Evolutionary conservation across 352 stramenopile genomes (phyloP), one percentile per base, ranked within the genome.

Genomic region (Globisporangium spinosum): DNA sequence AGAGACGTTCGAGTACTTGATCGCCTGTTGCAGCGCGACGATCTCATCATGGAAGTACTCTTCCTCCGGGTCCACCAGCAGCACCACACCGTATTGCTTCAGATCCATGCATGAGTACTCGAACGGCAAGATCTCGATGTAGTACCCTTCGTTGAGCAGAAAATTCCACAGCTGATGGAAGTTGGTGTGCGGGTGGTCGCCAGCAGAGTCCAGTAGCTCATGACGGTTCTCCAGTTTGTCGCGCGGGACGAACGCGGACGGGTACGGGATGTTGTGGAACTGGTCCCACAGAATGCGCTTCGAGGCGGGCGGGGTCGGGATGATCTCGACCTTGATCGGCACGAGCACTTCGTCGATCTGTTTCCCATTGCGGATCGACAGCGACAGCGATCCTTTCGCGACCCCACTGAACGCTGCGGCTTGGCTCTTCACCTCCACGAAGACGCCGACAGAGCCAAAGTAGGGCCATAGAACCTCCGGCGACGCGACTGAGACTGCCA

Each of bases 211-310:
- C 34, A 96, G 79, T 29, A 87, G 70, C 59, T 93, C 78, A 54
- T 84, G 68, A 8, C 79, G 70, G 38, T 81, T 83, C 67, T 91
- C 77, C 2, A 96, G 75, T 34, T 88, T 89, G 69, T 97, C 90
- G 27, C 83, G 75, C 10, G 89, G 87, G 0, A 93, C 74, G 65
- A 92, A 97, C 7, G 78, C 83, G 0, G 89, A 91, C 7, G 90
- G 90, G 58, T 97, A 97, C 15, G 85, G 78, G 56, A 97, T 83
- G 63, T 92, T 97, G 56, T 94, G 88, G 68, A 94, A 95, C 67
- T 95, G 86, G 62, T 97, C 89, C 89, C 90, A 97, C 1, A 97
- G 69, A 35, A 97, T 82, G 7, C 80, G 75, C 43, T 80, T 85
- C 2, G 71, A 62, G 13, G 78, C 68, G 20, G 68, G 70, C 6